These are phyloP conservation scores for Camillea tinctor DNA, from an alignment of 2,329 filamentous ascomycete genomes.

Conservation along the genomic window DNA sequence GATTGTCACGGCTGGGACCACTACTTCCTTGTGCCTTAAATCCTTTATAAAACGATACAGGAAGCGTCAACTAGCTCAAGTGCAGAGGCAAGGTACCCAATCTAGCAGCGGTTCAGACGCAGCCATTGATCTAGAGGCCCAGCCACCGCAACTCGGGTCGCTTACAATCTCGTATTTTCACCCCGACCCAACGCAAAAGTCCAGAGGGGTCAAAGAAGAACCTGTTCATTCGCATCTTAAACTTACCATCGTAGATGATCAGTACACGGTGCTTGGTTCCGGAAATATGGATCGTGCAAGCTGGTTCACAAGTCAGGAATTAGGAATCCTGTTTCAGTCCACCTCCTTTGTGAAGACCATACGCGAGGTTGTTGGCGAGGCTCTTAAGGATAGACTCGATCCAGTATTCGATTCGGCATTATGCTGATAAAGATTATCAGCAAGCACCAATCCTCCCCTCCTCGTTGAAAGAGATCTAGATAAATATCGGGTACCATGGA, in stretches of 20 bases:
- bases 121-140: conserved; percentile 43
- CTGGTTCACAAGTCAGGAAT: conserved; percentile 84
- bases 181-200: conserved; percentile 21
- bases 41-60: conserved; percentile 58
- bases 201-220: conserved; percentile 41
- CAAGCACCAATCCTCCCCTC: neutral
- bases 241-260: conserved; percentile 68
- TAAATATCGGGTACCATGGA: neutral
- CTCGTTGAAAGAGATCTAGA: no score
- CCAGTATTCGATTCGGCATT: conserved; percentile 24
- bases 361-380: conserved; percentile 30
- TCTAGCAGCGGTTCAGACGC: conserved; percentile 13
- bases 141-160: conserved; percentile 41
- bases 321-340: conserved; percentile 62
- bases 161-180: conserved; percentile 61
- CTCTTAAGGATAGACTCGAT: conserved; percentile 35
- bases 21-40: conserved; percentile 63
- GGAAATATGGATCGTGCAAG: conserved; percentile 84
- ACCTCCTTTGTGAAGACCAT: conserved; percentile 32
- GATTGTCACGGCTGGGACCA: conserved; percentile 74
- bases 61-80: conserved; percentile 23
- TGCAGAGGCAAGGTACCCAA: neutral
- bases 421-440: neutral
- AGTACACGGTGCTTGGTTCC: conserved; percentile 69
- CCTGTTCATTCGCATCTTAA: conserved; percentile 78